These are phyloP conservation scores for Kingdonia uniflora DNA, from an alignment of 164 flowering plant genomes.

Conservation along the genomic window DNA sequence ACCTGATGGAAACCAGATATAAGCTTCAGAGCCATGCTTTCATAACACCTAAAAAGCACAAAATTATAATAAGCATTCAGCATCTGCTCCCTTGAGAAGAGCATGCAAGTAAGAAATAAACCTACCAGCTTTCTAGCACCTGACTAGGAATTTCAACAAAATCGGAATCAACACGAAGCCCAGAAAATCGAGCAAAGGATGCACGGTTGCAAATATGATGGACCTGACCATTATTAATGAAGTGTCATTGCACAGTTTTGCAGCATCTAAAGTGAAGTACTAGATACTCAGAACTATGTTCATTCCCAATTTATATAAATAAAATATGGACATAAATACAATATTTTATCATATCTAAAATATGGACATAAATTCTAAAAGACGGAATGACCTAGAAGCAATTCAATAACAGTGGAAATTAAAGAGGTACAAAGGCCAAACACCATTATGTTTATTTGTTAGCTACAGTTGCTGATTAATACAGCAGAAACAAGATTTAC, in stretches of 20 bases:
- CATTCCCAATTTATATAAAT: too few relatives aligned
- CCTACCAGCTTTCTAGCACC: slow-evolving; percentile 78
- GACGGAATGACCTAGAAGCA: too few relatives aligned
- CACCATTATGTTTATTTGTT: too few relatives aligned
- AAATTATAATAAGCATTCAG: slow-evolving; percentile 4
- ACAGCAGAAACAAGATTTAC: too few relatives aligned
- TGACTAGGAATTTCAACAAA: slow-evolving; percentile 84
- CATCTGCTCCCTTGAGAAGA: not conserved
- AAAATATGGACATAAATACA: too few relatives aligned
- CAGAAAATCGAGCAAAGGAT: slow-evolving; percentile 83
- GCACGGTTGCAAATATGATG: slow-evolving; percentile 89
- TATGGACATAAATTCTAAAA: too few relatives aligned
- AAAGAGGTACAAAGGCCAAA: too few relatives aligned
- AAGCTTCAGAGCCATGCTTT: slow-evolving; percentile 55
- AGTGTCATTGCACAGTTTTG: slow-evolving; percentile 1
- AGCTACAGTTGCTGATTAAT: too few relatives aligned
- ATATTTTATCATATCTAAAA: too few relatives aligned
- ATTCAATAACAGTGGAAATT: too few relatives aligned
- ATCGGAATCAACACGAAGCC: slow-evolving; percentile 80
- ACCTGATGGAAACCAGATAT: slow-evolving; percentile 96
- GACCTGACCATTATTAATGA: slow-evolving; percentile 34
- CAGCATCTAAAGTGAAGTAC: not conserved
- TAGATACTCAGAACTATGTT: too few relatives aligned
- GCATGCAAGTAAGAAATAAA: not conserved
- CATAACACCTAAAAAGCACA: slow-evolving; percentile 66